Conservation (phyloP, 345 rosid species). For the Citrus unshiu region DNA sequence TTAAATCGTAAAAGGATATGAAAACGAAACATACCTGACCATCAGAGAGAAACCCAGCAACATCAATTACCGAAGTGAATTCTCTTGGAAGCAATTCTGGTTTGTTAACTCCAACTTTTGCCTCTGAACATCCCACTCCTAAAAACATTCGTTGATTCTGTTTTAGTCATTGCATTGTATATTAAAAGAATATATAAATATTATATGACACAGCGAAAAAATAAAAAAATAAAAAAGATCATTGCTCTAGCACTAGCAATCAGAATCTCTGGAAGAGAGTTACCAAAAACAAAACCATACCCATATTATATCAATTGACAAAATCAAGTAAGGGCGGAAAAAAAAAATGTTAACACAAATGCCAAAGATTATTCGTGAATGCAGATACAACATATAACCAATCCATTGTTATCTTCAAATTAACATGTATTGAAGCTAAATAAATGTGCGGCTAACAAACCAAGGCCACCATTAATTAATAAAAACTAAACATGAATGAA, state of each 20-base stretch:
- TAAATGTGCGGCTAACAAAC: background rate
- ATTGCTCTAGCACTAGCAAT: background rate
- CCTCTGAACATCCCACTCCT: conserved; percentile 61
- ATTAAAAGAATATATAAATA: background rate
- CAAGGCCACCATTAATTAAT: background rate
- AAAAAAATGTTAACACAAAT: background rate
- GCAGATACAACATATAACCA: background rate
- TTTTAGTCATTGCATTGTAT: background rate
- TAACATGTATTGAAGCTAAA: background rate
- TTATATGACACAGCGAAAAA: background rate
- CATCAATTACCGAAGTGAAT: conserved; percentile 81
- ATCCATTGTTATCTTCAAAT: background rate
- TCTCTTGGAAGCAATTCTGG: conserved; percentile 88
- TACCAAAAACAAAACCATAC: background rate
- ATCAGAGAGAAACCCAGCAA: conserved; percentile 85
- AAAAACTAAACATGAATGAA: background rate
- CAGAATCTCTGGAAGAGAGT: background rate
- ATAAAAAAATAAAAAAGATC: background rate
- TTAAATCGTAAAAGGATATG: background rate
- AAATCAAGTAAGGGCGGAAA: background rate
- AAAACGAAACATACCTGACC: conserved; percentile 60
- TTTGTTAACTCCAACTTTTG: conserved; percentile 85
- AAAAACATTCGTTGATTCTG: background rate
- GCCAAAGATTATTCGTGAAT: background rate
- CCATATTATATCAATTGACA: background rate